Evolutionary conservation across 2,329 filamentous ascomycete species (phyloP).

Genomic region (Hymenoscyphus fructigenus): DNA sequence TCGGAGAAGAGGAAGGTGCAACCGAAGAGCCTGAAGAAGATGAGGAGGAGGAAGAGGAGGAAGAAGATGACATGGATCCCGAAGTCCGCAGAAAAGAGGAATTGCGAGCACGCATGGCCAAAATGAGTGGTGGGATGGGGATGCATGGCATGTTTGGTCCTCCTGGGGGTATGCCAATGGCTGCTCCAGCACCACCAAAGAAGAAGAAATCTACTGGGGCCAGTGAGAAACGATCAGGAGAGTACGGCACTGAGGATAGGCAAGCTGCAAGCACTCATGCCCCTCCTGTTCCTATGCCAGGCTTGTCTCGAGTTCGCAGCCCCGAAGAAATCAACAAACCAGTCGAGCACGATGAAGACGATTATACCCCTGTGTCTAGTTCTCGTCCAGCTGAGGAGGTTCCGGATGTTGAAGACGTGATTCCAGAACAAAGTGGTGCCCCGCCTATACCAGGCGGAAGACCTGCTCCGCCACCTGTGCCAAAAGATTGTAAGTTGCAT

Average conservation of each 20-base stretch:
- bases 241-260: conserved; percentile 45
- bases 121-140: conserved; percentile 96
- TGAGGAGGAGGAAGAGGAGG: conserved; percentile 57
- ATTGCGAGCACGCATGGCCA: conserved; percentile 91
- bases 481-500: conserved; percentile 57
- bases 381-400: conserved; percentile 46
- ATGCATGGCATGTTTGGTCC: conserved; percentile 92
- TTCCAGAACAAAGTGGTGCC: conserved; percentile 35
- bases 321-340: conserved; percentile 49
- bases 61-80: conserved; percentile 81
- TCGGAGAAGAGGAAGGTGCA: conserved; percentile 48
- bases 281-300: conserved; percentile 65
- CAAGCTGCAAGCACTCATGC: conserved; percentile 46
- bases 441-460: conserved; percentile 43
- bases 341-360: conserved; percentile 35
- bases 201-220: conserved; percentile 53
- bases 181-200: conserved; percentile 48
- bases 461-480: conserved; percentile 57
- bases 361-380: conserved; percentile 50
- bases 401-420: conserved; percentile 54
- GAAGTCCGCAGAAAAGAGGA: conserved; percentile 84
- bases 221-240: conserved; percentile 44
- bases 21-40: conserved; percentile 45
- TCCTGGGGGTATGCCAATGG: conserved; percentile 65
- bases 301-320: conserved; percentile 60